phyloP scores from a whole-genome alignment of 1,284 basidiomycete species.

The Fistulina hepatica region DNA sequence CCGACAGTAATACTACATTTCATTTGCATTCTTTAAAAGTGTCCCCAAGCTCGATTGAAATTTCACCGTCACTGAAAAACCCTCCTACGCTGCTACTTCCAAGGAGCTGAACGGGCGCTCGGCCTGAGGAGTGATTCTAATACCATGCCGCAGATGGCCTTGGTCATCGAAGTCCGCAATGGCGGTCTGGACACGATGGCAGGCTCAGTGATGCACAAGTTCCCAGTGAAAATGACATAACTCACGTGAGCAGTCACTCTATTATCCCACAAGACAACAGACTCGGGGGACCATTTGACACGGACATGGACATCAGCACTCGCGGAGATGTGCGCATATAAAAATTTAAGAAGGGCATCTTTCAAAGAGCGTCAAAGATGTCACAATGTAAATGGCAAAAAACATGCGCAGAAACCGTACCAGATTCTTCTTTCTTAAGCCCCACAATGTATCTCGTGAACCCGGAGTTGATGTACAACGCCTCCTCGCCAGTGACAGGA shows the following conservation, averaged over 20 bases:
- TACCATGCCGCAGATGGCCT: conserved; percentile 65
- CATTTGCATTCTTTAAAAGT: too few species aligned
- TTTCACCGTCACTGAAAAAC: too few species aligned
- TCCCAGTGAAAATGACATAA: conserved; percentile 11
- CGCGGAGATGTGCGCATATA: conserved; percentile 63
- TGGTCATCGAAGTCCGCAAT: conserved; percentile 64
- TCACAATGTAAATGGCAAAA: conserved; percentile 1
- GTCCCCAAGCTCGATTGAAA: too few species aligned
- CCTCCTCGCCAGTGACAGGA: conserved; percentile 76
- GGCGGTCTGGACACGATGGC: conserved; percentile 50
- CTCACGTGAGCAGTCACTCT: conserved; percentile 58
- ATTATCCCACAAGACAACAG: conserved; percentile 72
- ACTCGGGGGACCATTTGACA: conserved; percentile 46
- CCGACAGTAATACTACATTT: too few species aligned
- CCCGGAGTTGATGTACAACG: conserved; percentile 70
- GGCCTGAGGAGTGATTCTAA: conserved; percentile 74
- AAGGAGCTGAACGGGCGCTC: too few species aligned
- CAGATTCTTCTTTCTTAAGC: conserved; percentile 70
- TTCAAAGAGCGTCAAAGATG: too few species aligned
- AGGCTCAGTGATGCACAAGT: neutral
- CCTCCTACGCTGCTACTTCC: too few species aligned
- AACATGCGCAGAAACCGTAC: conserved; percentile 26
- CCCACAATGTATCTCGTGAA: conserved; percentile 72
- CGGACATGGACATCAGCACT: conserved; percentile 51
- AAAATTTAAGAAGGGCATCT: conserved; percentile 58